phyloP scores from a whole-genome alignment of 1,139 yeast species.

The Protomyces gravidus region DNA sequence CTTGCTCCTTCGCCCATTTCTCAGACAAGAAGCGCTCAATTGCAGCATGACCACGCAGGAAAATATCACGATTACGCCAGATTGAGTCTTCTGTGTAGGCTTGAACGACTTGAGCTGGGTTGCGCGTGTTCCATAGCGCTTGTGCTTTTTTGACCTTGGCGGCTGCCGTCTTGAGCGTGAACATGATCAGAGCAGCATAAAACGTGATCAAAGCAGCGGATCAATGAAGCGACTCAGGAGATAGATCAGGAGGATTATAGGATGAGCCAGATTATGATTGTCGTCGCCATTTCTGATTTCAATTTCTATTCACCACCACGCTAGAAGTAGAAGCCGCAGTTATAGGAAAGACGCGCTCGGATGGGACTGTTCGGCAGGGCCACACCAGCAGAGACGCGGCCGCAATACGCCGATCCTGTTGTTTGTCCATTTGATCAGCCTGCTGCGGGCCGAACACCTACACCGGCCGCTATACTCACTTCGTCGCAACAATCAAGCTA shows the following conservation, averaged over 20 bases:
- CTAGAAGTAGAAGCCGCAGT: too few species aligned
- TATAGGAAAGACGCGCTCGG: too few species aligned
- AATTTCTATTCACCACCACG: too few species aligned
- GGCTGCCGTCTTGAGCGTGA: constrained; percentile 29
- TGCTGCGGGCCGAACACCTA: not conserved
- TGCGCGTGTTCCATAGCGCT: constrained; percentile 33
- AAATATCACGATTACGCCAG: constrained; percentile 34
- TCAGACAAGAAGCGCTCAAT: constrained; percentile 31
- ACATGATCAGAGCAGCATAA: constrained; percentile 5
- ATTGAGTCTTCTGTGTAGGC: constrained; percentile 32
- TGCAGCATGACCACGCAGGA: constrained; percentile 31
- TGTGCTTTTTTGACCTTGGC: constrained; percentile 34
- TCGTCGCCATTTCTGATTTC: too few species aligned
- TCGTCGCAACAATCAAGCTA: constrained; percentile 1
- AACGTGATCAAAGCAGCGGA: too few species aligned
- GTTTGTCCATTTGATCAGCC: not conserved
- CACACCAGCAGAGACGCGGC: not conserved
- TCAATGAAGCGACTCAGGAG: too few species aligned
- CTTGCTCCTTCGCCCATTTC: constrained; percentile 33
- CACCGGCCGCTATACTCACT: not conserved
- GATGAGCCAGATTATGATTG: too few species aligned
- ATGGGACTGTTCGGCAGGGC: not conserved
- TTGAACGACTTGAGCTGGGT: constrained; percentile 9
- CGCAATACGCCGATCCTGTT: not conserved
- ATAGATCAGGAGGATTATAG: too few species aligned